Percentiles rank a stretch among this genome's conserved stretches.
phyloP scores from a whole-genome alignment of 441 rosid species.

The Adansonia rubrostipa region DNA sequence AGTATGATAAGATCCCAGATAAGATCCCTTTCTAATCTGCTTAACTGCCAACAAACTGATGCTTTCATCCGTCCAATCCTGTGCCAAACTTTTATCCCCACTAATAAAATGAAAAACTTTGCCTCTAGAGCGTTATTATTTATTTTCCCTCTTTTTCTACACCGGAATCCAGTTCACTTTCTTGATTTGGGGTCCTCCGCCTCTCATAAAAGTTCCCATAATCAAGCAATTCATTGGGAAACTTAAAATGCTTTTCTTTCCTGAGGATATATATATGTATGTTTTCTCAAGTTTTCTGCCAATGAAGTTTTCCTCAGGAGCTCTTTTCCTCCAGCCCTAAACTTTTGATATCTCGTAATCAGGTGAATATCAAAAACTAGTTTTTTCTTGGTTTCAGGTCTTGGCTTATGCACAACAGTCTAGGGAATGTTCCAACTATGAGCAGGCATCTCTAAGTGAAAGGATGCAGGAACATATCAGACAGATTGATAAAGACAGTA shows the following conservation, averaged over 20 bases:
- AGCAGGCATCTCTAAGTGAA: constrained; percentile 92
- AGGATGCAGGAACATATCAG: constrained; percentile 97
- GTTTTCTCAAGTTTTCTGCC: constrained; percentile 4
- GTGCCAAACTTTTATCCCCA: too few relatives aligned
- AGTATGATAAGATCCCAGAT: too few relatives aligned
- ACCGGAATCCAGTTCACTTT: too few relatives aligned
- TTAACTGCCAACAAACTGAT: too few relatives aligned
- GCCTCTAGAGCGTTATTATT: too few relatives aligned
- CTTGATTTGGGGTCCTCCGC: not conserved
- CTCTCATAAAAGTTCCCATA: not conserved
- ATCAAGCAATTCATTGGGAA: constrained; percentile 1
- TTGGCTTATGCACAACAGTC: constrained; percentile 97
- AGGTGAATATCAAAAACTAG: too few relatives aligned
- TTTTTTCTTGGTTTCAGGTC: constrained; percentile 48
- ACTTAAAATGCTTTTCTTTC: constrained; percentile 1
- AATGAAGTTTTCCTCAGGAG: not conserved
- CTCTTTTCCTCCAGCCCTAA: constrained; percentile 16
- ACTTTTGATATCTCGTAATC: too few relatives aligned
- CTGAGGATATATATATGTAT: not conserved
- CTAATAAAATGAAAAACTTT: too few relatives aligned
- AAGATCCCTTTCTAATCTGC: too few relatives aligned
- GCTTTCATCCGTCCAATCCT: too few relatives aligned
- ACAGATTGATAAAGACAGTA: constrained; percentile 96
- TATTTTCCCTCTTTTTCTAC: too few relatives aligned
- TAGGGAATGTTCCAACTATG: constrained; percentile 96